Evolutionary conservation across 1,284 basidiomycete species (phyloP), one percentile per base, ranked within the genome.

Genomic region (Phlebopus sp.): DNA sequence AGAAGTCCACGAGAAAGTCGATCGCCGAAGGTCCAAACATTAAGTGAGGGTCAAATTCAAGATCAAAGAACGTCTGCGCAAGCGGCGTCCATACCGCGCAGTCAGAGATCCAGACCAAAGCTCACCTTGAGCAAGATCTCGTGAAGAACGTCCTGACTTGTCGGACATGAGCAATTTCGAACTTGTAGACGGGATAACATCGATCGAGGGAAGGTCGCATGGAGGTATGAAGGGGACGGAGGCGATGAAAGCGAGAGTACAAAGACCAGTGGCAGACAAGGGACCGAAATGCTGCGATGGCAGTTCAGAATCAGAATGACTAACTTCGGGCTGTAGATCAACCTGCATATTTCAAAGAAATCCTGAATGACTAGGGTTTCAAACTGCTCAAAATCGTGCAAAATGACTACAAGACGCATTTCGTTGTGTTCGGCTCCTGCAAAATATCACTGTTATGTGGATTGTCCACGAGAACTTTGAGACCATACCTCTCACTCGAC

Each of bases 361-460:
- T 88, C 84, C 55, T 83, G 78, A 41, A 88, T 63, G 4, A 87
- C 71, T 1, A 56, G 42, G 0, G 76, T 64, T 44, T 86, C 83
- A 41, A 84, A 78, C 58, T 81, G 78, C 57, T 90, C 86, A 54
- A 90, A 86, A 43, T 84, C 80, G 48, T 85, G 82, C 15, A 89
- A 58, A 10, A 86, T 58, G 5, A 84, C 68, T 13, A 81, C 71
- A 2, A 89, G 71, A 34, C 72, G 66, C 10, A 43, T 52, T 10
- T 49, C 42, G 4, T 51, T 19, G 11, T 43, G 34, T 34, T 52
- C 46, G 35, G 53, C 44, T 2, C 37, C 62, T 67, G 32, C 51
- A 50, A 46, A 18, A 25, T 29, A 25, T 51, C 17, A 39, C 60
- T 42, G 66, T 36, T 7, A 32, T 17, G 27, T 14, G 23, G 14